Base-by-base conservation (phyloP, 2,329 filamentous ascomycete genomes). In the Ascochyta rabiei region DNA sequence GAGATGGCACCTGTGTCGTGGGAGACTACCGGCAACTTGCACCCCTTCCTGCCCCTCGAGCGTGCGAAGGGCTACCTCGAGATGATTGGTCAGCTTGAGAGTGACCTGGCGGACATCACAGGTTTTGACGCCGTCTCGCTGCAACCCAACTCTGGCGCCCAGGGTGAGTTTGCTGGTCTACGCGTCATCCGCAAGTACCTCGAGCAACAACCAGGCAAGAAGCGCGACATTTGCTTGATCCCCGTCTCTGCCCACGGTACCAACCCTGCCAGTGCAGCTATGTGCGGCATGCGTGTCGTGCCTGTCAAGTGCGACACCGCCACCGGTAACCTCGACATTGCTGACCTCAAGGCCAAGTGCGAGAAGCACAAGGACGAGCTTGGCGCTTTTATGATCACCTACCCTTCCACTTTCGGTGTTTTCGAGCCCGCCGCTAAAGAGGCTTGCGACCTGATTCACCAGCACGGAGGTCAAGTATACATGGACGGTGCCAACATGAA, bases 401-500 rank as follows among this genome's bases (percentile, higher is more conserved):
- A 98, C 74, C 93, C 93, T 28, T 95, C 89, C 75, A 98, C 93
- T 0, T 98, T 89, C 64, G 93, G 93, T 73, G 91, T 98, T 26
- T 98, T 96, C 71, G 93, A 98, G 80, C 93, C 93, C 2, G 84
- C 87, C 61, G 86, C 96, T 74, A 95, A 92, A 80, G 85, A 89
- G 71, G 92, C 88, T 15, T 96, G 92, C 76, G 81, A 91, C 50
- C 80, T 96, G 26, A 91, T 98, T 16, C 93, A 98, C 78, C 77
- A 89, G 61, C 81, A 96, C 71, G 93, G 93, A 47, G 93, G 93
- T 9, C 91, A 96, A 72, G 93, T 98, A 15, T 98, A 97, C 81
- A 97, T 98, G 93, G 93, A 98, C 73, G 93, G 93, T 42, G 93
- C 93, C 62, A 98, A 98, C 80, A 95, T 97, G 91, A 98, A 97